Evolutionary conservation across 306 rosid species (phyloP).

Genomic region (Pachyrhizus erosus): DNA sequence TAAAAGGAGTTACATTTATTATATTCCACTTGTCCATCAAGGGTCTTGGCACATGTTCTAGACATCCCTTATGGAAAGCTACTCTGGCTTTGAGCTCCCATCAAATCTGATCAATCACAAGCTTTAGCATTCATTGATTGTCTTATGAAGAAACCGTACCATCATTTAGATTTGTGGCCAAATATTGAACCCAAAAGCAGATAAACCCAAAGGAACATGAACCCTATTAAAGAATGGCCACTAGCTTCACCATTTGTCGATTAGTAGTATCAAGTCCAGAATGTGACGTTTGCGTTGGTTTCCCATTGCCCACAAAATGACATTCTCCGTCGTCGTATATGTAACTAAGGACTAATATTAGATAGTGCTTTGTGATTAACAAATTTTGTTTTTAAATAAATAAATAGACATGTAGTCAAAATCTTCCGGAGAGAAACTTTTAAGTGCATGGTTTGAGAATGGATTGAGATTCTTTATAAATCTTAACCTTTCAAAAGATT

Average conservation of each 20-base stretch:
- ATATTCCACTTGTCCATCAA: slow-evolving; percentile 5
- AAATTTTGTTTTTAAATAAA: too few relatives aligned
- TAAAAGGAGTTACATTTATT: background rate
- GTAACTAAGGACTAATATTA: too few relatives aligned
- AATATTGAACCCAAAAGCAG: background rate
- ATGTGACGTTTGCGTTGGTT: background rate
- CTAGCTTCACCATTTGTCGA: slow-evolving; percentile 1
- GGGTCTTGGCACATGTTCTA: background rate
- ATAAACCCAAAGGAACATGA: slow-evolving; percentile 13
- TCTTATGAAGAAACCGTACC: background rate
- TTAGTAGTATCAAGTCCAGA: background rate
- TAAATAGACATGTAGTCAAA: too few relatives aligned
- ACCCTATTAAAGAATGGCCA: slow-evolving; percentile 14
- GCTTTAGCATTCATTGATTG: background rate
- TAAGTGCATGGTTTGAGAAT: too few relatives aligned
- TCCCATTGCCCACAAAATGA: background rate
- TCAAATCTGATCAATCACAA: slow-evolving; percentile 25
- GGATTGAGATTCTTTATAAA: too few relatives aligned
- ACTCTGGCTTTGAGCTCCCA: background rate
- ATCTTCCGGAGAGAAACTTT: too few relatives aligned
- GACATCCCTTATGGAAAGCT: slow-evolving; percentile 8
- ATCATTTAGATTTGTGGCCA: background rate
- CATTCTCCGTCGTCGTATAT: background rate
- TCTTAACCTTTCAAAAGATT: too few relatives aligned
- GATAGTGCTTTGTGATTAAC: too few relatives aligned